Conservation (phyloP, 148 eudicot genomes). For the Fagopyrum tataricum region DNA sequence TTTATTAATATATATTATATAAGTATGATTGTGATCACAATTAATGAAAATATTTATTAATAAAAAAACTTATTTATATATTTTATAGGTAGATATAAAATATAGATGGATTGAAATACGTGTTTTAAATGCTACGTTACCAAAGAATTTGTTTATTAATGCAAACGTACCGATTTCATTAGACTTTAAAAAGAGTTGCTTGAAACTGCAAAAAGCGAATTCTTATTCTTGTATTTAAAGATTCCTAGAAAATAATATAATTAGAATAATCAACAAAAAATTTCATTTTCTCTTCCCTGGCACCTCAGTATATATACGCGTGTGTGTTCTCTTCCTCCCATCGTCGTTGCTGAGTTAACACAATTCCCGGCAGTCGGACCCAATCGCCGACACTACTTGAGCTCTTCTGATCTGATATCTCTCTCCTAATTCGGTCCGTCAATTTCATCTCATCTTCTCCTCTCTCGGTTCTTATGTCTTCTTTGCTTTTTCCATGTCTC, state of each 20-base stretch:
- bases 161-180: neutral
- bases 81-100: no score
- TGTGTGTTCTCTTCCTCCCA: neutral
- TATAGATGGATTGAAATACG: no score
- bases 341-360: constrained; percentile 3
- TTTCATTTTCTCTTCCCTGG: neutral
- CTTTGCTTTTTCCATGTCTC: neutral
- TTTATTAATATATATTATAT: no score
- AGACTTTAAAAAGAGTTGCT: constrained; percentile 1
- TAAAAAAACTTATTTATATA: no score
- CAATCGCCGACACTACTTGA: constrained; percentile 9
- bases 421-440: constrained; percentile 1
- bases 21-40: no score
- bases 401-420: constrained; percentile 6
- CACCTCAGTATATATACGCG: neutral
- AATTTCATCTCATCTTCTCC: neutral
- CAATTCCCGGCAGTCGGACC: constrained; percentile 6
- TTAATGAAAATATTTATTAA: no score
- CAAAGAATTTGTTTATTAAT: neutral
- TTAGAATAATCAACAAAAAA: neutral
- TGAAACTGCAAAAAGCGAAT: constrained; percentile 6
- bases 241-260: neutral
- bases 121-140: no score
- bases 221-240: neutral
- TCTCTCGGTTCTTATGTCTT: neutral